Evolutionary conservation across 495 filamentous ascomycete species (phyloP).

Genomic region (Daldinia concentrica): DNA sequence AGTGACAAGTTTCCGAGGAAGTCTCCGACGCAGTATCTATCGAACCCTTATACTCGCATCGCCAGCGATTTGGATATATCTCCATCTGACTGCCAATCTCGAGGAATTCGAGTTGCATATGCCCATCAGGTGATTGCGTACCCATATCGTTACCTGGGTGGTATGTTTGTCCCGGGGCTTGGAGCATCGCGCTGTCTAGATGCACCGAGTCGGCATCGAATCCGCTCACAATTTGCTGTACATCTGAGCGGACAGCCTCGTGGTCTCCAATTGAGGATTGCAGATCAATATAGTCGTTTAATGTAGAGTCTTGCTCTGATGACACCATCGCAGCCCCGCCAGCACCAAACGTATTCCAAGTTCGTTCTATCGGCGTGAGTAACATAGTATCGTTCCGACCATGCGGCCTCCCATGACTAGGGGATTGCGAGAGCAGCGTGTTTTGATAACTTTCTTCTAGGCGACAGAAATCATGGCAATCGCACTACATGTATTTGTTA

Average conservation of each 20-base stretch:
- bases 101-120: conserved; percentile 11
- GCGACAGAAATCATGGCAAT: conserved; percentile 44
- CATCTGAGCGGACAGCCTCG: conserved; percentile 21
- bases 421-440: neutral
- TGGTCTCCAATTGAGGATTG: conserved; percentile 5
- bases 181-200: conserved; percentile 21
- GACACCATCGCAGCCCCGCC: conserved; percentile 33
- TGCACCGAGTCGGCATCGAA: conserved; percentile 22
- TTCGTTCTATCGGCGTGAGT: conserved; percentile 21
- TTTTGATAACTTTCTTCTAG: conserved; percentile 35
- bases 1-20: conserved; percentile 33
- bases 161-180: conserved; percentile 31
- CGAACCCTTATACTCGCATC: conserved; percentile 34
- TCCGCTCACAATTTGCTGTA: conserved; percentile 24
- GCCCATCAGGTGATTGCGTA: conserved; percentile 8
- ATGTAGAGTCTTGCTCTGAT: conserved; percentile 19
- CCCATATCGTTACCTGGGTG: conserved; percentile 28
- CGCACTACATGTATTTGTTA: conserved; percentile 37
- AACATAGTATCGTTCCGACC: neutral
- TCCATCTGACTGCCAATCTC: conserved; percentile 40
- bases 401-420: conserved; percentile 19
- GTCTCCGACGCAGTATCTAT: conserved; percentile 28
- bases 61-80: conserved; percentile 37
- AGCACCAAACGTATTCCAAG: conserved; percentile 38
- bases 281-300: conserved; percentile 22